phyloP scores from a whole-genome alignment of 2,329 filamentous ascomycete genomes.

The Thermochaetoides dissita region DNA sequence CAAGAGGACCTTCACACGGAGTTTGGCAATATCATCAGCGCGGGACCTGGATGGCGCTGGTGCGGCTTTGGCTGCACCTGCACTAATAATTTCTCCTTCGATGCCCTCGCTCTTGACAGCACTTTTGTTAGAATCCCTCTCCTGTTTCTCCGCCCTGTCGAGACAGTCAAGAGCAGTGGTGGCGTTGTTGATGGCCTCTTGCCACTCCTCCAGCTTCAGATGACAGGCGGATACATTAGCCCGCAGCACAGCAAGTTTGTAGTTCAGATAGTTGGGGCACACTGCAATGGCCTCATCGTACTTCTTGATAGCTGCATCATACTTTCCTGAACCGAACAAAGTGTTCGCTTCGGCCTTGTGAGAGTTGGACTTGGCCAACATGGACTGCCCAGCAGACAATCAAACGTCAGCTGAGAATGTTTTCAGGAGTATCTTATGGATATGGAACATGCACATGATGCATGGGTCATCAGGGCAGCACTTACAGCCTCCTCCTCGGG shows the following conservation, averaged over 20 bases:
- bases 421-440: neutral
- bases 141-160: constrained; percentile 44
- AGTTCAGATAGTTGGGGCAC: constrained; percentile 75
- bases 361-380: constrained; percentile 56
- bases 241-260: constrained; percentile 72
- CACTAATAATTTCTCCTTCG: neutral
- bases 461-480: constrained; percentile 3
- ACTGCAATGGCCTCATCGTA: constrained; percentile 70
- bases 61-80: constrained; percentile 32
- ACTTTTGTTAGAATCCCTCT: constrained; percentile 23
- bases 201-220: constrained; percentile 74
- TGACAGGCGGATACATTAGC: constrained; percentile 86
- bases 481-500: constrained; percentile 44
- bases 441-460: neutral
- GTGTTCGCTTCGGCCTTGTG: constrained; percentile 66
- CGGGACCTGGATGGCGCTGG: constrained; percentile 21
- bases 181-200: constrained; percentile 62
- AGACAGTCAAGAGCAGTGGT: constrained; percentile 59
- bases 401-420: constrained; percentile 1
- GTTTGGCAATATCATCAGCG: constrained; percentile 54
- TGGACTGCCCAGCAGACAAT: constrained; percentile 15
- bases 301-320: constrained; percentile 62
- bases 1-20: constrained; percentile 71
- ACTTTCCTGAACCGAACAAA: constrained; percentile 60
- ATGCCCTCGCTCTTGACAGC: neutral